These are phyloP conservation scores for Penicillium canescens DNA, from an alignment of 495 filamentous ascomycete genomes.

Conservation along the genomic window DNA sequence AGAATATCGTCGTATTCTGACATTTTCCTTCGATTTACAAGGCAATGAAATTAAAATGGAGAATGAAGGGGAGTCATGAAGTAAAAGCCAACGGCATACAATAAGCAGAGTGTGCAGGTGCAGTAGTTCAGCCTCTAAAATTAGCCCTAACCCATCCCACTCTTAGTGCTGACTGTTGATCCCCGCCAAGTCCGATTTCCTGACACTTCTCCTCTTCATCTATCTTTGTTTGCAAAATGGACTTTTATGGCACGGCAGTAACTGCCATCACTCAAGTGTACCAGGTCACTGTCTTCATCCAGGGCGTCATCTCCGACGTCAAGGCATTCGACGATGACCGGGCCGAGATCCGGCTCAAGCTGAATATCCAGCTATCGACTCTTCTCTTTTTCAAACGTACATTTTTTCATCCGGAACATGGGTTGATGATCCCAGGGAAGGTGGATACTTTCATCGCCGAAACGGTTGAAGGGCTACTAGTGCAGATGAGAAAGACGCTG, in stretches of 20 bases:
- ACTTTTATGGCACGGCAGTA: slow-evolving; percentile 22
- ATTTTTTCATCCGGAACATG: slow-evolving; percentile 16
- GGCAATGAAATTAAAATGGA: too few species aligned
- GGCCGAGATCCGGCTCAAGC: slow-evolving; percentile 14
- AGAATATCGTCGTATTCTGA: slow-evolving; percentile 11
- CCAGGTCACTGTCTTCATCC: slow-evolving; percentile 24
- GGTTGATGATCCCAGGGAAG: slow-evolving; percentile 16
- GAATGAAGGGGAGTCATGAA: too few species aligned
- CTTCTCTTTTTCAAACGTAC: slow-evolving; percentile 15
- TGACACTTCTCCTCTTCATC: neutral
- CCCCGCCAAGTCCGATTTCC: neutral
- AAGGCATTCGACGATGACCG: slow-evolving; percentile 24
- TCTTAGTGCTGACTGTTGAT: slow-evolving; percentile 9
- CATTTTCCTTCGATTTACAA: neutral
- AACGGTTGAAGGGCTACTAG: slow-evolving; percentile 15
- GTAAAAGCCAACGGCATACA: too few species aligned
- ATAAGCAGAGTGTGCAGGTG: too few species aligned
- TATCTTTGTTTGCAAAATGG: slow-evolving; percentile 11
- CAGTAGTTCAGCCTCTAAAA: neutral
- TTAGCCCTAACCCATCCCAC: slow-evolving; percentile 2
- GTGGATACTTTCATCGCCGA: slow-evolving; percentile 14
- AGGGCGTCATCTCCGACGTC: slow-evolving; percentile 22
- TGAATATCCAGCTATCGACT: slow-evolving; percentile 17
- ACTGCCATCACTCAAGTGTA: slow-evolving; percentile 21
- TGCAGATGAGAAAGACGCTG: slow-evolving; percentile 14